Evolutionary conservation across 495 filamentous ascomycete species (phyloP).

Genomic region (Lepidopterella palustris): DNA sequence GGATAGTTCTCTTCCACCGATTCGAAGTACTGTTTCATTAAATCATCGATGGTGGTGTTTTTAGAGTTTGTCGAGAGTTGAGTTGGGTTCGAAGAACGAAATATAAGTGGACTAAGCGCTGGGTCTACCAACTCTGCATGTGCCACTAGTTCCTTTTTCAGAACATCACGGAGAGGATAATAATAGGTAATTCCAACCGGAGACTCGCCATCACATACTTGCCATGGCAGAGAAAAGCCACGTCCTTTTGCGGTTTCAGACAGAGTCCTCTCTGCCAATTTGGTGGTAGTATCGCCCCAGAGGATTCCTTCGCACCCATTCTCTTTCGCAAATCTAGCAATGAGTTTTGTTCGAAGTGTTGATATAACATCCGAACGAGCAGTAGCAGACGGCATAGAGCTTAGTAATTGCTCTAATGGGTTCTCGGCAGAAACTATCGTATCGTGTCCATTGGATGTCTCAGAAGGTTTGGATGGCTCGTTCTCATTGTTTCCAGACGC

Average conservation of each 20-base stretch:
- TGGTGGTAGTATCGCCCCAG: constrained; percentile 80
- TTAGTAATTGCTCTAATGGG: not conserved
- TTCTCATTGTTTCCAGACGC: not conserved
- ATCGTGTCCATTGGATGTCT: not conserved
- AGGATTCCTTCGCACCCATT: constrained; percentile 61
- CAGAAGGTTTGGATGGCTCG: not conserved
- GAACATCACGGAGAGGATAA: constrained; percentile 74
- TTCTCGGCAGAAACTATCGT: constrained; percentile 21
- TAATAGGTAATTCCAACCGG: constrained; percentile 54
- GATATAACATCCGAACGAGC: constrained; percentile 67
- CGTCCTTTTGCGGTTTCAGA: constrained; percentile 85
- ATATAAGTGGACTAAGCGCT: constrained; percentile 47
- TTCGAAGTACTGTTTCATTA: constrained; percentile 82
- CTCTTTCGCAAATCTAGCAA: constrained; percentile 56
- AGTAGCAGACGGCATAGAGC: constrained; percentile 59
- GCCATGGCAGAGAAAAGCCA: constrained; percentile 74
- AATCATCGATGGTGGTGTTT: constrained; percentile 79
- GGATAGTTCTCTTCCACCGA: constrained; percentile 85
- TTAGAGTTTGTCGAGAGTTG: constrained; percentile 27
- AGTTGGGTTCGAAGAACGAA: not conserved
- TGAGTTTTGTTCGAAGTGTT: constrained; percentile 61
- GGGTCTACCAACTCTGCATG: constrained; percentile 51
- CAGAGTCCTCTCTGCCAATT: constrained; percentile 78
- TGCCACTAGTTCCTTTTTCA: constrained; percentile 66
- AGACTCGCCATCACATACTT: constrained; percentile 64